phyloP scores from a whole-genome alignment of 441 rosid species.

The Flueggea neowawraea region DNA sequence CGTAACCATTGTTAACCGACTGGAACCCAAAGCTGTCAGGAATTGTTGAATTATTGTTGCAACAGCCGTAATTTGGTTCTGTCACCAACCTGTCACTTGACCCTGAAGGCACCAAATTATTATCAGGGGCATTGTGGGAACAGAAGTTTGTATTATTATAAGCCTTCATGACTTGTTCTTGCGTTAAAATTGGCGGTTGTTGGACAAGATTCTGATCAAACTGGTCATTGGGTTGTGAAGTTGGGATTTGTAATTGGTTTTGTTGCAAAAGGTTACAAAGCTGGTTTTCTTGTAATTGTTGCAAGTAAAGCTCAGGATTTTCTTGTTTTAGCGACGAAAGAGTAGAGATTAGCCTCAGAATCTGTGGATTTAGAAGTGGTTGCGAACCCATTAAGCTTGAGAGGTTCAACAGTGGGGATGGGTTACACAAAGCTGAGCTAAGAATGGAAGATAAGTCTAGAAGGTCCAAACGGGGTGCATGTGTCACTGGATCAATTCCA shows the following conservation, averaged over 20 bases:
- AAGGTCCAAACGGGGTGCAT: conserved; percentile 74
- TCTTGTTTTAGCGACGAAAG: conserved; percentile 47
- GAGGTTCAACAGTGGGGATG: conserved; percentile 31
- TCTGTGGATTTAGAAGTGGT: conserved; percentile 42
- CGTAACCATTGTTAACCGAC: conserved; percentile 12
- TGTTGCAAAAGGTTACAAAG: conserved; percentile 18
- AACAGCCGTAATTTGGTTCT: conserved; percentile 18
- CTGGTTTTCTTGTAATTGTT: conserved; percentile 38
- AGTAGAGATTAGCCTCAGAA: conserved; percentile 36
- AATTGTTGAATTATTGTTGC: conserved; percentile 13
- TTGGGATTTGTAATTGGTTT: conserved; percentile 12
- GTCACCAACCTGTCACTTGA: conserved; percentile 10
- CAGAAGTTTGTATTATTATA: conserved; percentile 14
- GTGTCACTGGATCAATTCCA: conserved; percentile 93
- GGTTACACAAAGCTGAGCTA: conserved; percentile 36
- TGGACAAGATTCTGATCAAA: conserved; percentile 20
- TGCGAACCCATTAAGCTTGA: conserved; percentile 43
- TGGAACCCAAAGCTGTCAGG: conserved; percentile 27
- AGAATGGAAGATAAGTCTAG: conserved; percentile 64
- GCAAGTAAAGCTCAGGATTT: conserved; percentile 33
- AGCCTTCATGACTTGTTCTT: conserved; percentile 25
- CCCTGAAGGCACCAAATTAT: conserved; percentile 13
- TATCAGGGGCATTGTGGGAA: conserved; percentile 21
- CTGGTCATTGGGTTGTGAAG: conserved; percentile 19
- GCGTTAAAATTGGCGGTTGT: conserved; percentile 19